A percentile compares a stretch with the other conserved stretches of the same genome.
These are phyloP conservation scores for Vanrija sp. DNA, from an alignment of 1,284 basidiomycete genomes.

Conservation along the genomic window DNA sequence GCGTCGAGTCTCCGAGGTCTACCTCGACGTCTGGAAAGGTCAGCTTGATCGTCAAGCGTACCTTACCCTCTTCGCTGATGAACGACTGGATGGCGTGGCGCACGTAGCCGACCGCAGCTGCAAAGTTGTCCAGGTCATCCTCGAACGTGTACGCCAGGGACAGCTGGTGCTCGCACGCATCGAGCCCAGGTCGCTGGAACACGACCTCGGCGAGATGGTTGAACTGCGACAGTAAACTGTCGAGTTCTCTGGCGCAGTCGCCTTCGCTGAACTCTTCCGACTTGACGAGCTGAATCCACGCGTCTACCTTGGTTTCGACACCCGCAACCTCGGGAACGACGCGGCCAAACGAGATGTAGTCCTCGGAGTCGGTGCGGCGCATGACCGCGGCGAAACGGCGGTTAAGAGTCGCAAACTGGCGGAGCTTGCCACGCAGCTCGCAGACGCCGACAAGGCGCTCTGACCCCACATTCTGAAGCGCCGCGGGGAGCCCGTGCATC, in stretches of 20 bases:
- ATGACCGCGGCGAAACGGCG: slow-evolving; percentile 81
- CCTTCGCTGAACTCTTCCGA: slow-evolving; percentile 86
- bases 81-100: slow-evolving; percentile 74
- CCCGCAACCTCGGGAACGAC: slow-evolving; percentile 78
- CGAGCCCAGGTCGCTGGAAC: slow-evolving; percentile 73
- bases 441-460: slow-evolving; percentile 81
- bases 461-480: slow-evolving; percentile 70
- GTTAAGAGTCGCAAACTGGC: slow-evolving; percentile 72
- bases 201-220: slow-evolving; percentile 83
- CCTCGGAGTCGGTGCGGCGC: slow-evolving; percentile 69
- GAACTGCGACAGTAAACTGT: slow-evolving; percentile 81
- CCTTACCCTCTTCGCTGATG: slow-evolving; percentile 64
- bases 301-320: slow-evolving; percentile 86
- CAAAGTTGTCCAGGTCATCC: slow-evolving; percentile 84
- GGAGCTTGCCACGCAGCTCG: slow-evolving; percentile 79
- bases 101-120: slow-evolving; percentile 78
- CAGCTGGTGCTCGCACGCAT: slow-evolving; percentile 82
- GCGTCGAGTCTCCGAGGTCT: slow-evolving; percentile 67
- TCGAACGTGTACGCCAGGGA: slow-evolving; percentile 76
- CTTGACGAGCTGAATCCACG: slow-evolving; percentile 77
- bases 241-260: slow-evolving; percentile 82
- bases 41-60: slow-evolving; percentile 35
- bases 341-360: slow-evolving; percentile 77
- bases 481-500: slow-evolving; percentile 73
- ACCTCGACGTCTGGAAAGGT: slow-evolving; percentile 59